Percentiles rank a stretch among this genome's conserved stretches.
Evolutionary conservation across 192 early-diverging fungal genomes (phyloP).

Genomic region (Helicostylum pulchrum): DNA sequence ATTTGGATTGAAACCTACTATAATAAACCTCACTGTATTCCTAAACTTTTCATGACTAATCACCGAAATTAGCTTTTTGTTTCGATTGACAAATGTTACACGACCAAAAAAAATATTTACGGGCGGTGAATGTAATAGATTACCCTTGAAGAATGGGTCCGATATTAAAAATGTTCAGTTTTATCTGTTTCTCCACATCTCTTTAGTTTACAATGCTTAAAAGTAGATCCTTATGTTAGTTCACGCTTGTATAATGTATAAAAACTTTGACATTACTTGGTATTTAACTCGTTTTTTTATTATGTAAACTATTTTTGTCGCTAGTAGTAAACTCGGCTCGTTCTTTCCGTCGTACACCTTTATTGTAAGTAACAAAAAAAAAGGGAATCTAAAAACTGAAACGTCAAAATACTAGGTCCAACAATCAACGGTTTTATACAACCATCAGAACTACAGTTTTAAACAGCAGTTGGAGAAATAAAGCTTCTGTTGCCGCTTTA

Average conservation of each 20-base stretch:
- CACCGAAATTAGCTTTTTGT: too few species aligned
- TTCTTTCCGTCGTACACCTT: not conserved
- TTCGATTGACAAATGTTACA: not conserved
- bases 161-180: not conserved
- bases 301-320: not conserved
- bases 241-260: too few species aligned
- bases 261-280: too few species aligned
- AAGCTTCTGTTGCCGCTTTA: not conserved
- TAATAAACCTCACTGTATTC: too few species aligned
- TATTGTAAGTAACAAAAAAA: not conserved
- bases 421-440: slow-evolving; percentile 15
- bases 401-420: not conserved
- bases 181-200: not conserved
- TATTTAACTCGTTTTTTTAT: not conserved
- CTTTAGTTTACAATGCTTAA: too few species aligned
- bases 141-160: not conserved
- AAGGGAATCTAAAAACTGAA: not conserved
- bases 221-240: too few species aligned
- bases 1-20: too few species aligned
- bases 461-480: slow-evolving; percentile 5
- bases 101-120: not conserved
- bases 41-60: too few species aligned
- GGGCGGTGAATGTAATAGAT: not conserved
- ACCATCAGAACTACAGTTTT: not conserved
- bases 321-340: not conserved